Evolutionary conservation across 331 rosid genomes (phyloP).

Genomic region (Erythrophleum ivorense): DNA sequence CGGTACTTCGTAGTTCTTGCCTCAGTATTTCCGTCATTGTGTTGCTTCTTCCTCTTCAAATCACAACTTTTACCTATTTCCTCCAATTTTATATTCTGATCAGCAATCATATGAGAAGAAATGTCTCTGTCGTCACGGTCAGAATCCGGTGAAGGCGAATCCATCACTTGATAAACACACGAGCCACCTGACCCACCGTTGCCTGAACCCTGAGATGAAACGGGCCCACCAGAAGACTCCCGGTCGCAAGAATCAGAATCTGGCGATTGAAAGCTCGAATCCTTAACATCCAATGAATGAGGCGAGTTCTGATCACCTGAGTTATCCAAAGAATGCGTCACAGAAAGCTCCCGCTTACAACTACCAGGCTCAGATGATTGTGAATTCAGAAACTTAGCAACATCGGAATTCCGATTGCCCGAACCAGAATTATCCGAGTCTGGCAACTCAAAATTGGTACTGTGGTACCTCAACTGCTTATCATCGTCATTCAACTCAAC

Average conservation of each 20-base stretch:
- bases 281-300: not conserved
- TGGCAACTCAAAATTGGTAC: slow-evolving; percentile 38
- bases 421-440: slow-evolving; percentile 48
- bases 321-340: not conserved
- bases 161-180: slow-evolving; percentile 50
- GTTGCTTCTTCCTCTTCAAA: slow-evolving; percentile 81
- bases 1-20: slow-evolving; percentile 61
- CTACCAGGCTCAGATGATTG: slow-evolving; percentile 28
- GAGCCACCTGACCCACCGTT: slow-evolving; percentile 50
- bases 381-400: slow-evolving; percentile 32
- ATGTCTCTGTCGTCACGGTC: slow-evolving; percentile 54
- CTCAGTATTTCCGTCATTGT: slow-evolving; percentile 55
- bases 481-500: not conserved
- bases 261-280: slow-evolving; percentile 33
- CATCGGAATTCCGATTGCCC: slow-evolving; percentile 32
- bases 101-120: slow-evolving; percentile 45
- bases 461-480: not conserved
- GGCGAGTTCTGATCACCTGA: slow-evolving; percentile 34
- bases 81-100: slow-evolving; percentile 65
- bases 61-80: slow-evolving; percentile 50
- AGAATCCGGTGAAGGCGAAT: slow-evolving; percentile 47
- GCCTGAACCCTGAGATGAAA: slow-evolving; percentile 81
- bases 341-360: slow-evolving; percentile 1
- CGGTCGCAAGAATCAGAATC: slow-evolving; percentile 47
- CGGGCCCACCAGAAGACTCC: slow-evolving; percentile 59